Evolutionary conservation across 2,329 filamentous ascomycete genomes (phyloP).

Genomic region (Teratosphaeria zuluensis): DNA sequence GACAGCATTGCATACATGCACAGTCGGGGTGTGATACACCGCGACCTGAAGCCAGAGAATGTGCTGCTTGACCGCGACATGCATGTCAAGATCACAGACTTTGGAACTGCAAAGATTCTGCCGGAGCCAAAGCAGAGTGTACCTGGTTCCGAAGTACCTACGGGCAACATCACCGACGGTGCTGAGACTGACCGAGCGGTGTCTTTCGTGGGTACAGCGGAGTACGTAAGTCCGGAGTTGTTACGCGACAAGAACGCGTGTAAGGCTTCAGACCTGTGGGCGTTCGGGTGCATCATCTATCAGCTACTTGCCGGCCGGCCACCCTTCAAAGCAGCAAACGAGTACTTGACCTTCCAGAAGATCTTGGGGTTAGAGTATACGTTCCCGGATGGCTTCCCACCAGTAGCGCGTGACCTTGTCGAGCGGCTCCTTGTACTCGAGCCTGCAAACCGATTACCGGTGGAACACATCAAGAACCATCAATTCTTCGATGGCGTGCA

Average conservation of each 20-base stretch:
- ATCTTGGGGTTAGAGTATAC: constrained; percentile 92
- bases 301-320: constrained; percentile 91
- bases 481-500: constrained; percentile 82
- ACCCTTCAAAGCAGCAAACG: constrained; percentile 90
- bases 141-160: constrained; percentile 10
- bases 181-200: constrained; percentile 65
- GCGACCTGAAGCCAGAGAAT: constrained; percentile 94
- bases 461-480: constrained; percentile 95
- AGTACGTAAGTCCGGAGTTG: constrained; percentile 97
- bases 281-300: constrained; percentile 96
- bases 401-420: constrained; percentile 76
- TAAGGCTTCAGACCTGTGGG: constrained; percentile 96
- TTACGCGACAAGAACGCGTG: constrained; percentile 93
- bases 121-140: constrained; percentile 36
- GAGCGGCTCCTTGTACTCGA: constrained; percentile 86
- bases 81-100: constrained; percentile 98
- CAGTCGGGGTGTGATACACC: constrained; percentile 86
- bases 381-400: constrained; percentile 80
- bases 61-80: constrained; percentile 90
- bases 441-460: constrained; percentile 69
- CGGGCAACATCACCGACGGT: constrained; percentile 44
- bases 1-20: constrained; percentile 99
- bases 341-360: constrained; percentile 97
- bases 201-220: constrained; percentile 94
- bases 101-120: constrained; percentile 93